phyloP scores from a whole-genome alignment of 208 protist genomes.

The Leishmania amazonensis region DNA sequence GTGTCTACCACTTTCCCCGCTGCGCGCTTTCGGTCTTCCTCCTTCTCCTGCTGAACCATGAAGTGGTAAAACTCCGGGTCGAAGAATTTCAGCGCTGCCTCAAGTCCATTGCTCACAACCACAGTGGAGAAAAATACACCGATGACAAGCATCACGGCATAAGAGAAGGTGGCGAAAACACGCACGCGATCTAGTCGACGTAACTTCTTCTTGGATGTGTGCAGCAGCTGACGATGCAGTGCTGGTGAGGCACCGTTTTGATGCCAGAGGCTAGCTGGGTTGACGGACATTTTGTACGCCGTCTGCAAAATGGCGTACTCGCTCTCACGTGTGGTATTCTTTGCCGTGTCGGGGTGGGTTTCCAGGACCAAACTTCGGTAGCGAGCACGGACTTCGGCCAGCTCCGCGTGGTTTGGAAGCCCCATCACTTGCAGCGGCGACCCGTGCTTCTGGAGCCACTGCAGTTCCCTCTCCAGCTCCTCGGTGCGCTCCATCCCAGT shows the following conservation, averaged over 20 bases:
- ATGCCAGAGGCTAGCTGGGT: constrained; percentile 76
- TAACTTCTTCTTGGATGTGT: constrained; percentile 25
- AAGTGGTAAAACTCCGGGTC: constrained; percentile 83
- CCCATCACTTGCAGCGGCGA: constrained; percentile 80
- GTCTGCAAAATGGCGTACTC: constrained; percentile 71
- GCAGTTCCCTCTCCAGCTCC: constrained; percentile 62
- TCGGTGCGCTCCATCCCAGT: constrained; percentile 63
- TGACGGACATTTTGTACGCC: constrained; percentile 72
- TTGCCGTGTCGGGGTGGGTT: constrained; percentile 77
- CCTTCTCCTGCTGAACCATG: constrained; percentile 70
- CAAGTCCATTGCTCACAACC: constrained; percentile 51
- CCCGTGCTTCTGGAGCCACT: constrained; percentile 75
- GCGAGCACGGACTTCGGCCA: constrained; percentile 67
- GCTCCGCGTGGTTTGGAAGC: constrained; percentile 78
- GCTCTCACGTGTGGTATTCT: constrained; percentile 22
- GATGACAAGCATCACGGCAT: constrained; percentile 50
- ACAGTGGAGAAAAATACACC: constrained; percentile 61
- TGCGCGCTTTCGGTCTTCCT: constrained; percentile 52
- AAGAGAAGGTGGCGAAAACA: constrained; percentile 68
- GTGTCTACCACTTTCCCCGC: constrained; percentile 64
- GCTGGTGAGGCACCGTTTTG: constrained; percentile 67
- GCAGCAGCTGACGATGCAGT: constrained; percentile 56
- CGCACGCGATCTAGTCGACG: constrained; percentile 40
- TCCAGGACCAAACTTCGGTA: constrained; percentile 74
- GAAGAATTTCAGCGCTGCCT: constrained; percentile 67